These are phyloP conservation scores for Pyracantha coccinea DNA, from an alignment of 331 rosid species.

Conservation along the genomic window DNA sequence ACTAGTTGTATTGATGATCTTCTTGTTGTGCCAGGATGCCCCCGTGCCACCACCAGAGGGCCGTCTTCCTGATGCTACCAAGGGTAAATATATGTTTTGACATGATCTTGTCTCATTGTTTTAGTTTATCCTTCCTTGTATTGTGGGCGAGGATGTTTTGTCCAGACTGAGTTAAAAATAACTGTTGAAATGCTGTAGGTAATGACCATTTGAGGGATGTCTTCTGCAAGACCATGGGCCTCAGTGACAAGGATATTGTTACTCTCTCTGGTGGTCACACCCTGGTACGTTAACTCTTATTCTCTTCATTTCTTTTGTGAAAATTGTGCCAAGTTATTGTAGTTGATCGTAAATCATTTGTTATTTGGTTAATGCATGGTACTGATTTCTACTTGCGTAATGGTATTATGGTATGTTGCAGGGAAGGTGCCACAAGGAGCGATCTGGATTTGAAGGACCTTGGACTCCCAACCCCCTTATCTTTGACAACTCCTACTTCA, in stretches of 20 bases:
- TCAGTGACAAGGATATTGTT: slow-evolving; percentile 81
- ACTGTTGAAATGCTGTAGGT: slow-evolving; percentile 34
- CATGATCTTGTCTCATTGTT: background rate
- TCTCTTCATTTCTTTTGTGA: background rate
- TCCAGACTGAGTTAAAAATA: background rate
- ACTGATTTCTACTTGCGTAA: background rate
- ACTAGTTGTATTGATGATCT: background rate
- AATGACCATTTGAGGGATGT: slow-evolving; percentile 85
- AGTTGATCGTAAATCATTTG: no score
- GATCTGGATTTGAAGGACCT: slow-evolving; percentile 98
- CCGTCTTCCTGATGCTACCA: slow-evolving; percentile 77
- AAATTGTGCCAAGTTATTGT: no score
- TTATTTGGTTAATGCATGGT: no score
- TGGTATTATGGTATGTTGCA: background rate
- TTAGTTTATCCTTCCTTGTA: no score
- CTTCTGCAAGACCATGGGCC: slow-evolving; percentile 77
- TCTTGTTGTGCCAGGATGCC: slow-evolving; percentile 52
- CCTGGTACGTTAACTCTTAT: slow-evolving; percentile 19
- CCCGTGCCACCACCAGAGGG: slow-evolving; percentile 81
- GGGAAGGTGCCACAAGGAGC: slow-evolving; percentile 98
- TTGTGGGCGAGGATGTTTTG: background rate
- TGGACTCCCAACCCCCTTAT: slow-evolving; percentile 93
- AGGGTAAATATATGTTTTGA: slow-evolving; percentile 37
- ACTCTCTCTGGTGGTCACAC: slow-evolving; percentile 97
- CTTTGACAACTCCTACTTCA: slow-evolving; percentile 82